Percentiles rank a stretch among this genome's conserved stretches.
These are phyloP conservation scores for Aspergillus fijiensis DNA, from an alignment of 2,329 filamentous ascomycete species.

Conservation along the genomic window DNA sequence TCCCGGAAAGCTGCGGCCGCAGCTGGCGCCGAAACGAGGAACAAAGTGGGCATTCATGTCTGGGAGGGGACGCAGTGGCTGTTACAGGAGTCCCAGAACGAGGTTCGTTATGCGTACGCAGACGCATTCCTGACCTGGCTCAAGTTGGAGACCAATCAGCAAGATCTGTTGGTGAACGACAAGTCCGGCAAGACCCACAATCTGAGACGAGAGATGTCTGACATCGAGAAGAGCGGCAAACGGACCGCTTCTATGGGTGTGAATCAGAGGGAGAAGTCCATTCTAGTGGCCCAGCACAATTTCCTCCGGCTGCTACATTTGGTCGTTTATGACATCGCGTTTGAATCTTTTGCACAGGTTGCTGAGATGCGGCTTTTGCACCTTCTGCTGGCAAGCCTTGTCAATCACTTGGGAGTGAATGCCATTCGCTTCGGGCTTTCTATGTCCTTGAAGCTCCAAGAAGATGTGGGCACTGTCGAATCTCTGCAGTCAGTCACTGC, in stretches of 20 bases:
- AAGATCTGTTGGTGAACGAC: constrained; percentile 66
- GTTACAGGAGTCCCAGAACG: constrained; percentile 72
- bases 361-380: constrained; percentile 75
- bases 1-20: constrained; percentile 59
- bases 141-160: constrained; percentile 69
- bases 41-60: constrained; percentile 72
- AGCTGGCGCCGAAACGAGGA: constrained; percentile 66
- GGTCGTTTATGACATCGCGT: constrained; percentile 81
- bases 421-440: constrained; percentile 74
- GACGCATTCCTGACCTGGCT: constrained; percentile 85
- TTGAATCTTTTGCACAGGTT: constrained; percentile 71
- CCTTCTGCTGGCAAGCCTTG: constrained; percentile 70
- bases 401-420: constrained; percentile 77
- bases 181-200: constrained; percentile 48
- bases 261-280: constrained; percentile 56
- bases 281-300: constrained; percentile 57
- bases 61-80: constrained; percentile 99
- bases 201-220: constrained; percentile 45
- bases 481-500: constrained; percentile 52
- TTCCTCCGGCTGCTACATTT: constrained; percentile 83
- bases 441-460: constrained; percentile 86
- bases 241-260: constrained; percentile 70
- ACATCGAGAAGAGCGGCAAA: constrained; percentile 48
- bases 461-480: constrained; percentile 61
- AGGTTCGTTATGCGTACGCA: constrained; percentile 80